Evolutionary conservation across 495 filamentous ascomycete genomes (phyloP).

Genomic region (Astrothelium macrocarpum): DNA sequence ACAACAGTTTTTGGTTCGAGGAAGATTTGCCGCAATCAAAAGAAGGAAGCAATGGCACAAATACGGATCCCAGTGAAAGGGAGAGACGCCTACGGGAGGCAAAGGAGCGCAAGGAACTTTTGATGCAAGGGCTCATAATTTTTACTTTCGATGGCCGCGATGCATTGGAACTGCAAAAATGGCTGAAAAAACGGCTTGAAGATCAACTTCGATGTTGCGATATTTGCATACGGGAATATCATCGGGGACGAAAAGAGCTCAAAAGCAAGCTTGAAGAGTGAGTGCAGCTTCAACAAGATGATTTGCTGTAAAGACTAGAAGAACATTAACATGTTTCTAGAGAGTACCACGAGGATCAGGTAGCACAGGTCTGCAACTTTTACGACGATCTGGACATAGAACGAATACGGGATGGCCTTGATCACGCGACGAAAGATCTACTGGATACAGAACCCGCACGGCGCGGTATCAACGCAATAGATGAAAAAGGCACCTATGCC

Average conservation of each 20-base stretch:
- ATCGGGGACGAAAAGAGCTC: constrained; percentile 57
- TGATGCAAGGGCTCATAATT: constrained; percentile 55
- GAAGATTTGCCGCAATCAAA: constrained; percentile 23
- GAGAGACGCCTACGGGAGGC: constrained; percentile 36
- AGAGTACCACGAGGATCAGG: constrained; percentile 52
- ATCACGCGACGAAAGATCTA: constrained; percentile 40
- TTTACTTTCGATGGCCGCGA: constrained; percentile 56
- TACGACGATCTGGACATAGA: constrained; percentile 51
- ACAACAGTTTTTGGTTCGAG: constrained; percentile 26
- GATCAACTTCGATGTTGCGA: constrained; percentile 60
- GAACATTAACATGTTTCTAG: background rate
- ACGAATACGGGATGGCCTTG: constrained; percentile 51
- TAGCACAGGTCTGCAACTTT: constrained; percentile 44
- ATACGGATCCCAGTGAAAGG: background rate
- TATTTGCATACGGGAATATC: constrained; percentile 69
- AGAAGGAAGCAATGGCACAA: constrained; percentile 13
- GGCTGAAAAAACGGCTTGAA: constrained; percentile 47
- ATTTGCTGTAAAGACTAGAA: constrained; percentile 16
- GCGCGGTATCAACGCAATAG: constrained; percentile 41
- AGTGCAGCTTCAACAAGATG: background rate
- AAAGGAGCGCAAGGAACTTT: constrained; percentile 42
- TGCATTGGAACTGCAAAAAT: constrained; percentile 47
- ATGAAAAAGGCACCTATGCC: constrained; percentile 43
- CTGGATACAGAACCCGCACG: constrained; percentile 38
- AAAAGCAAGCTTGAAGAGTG: constrained; percentile 50